These are phyloP conservation scores for Asterophora lycoperdoides DNA, from an alignment of 768 basidiomycete species.

Conservation along the genomic window DNA sequence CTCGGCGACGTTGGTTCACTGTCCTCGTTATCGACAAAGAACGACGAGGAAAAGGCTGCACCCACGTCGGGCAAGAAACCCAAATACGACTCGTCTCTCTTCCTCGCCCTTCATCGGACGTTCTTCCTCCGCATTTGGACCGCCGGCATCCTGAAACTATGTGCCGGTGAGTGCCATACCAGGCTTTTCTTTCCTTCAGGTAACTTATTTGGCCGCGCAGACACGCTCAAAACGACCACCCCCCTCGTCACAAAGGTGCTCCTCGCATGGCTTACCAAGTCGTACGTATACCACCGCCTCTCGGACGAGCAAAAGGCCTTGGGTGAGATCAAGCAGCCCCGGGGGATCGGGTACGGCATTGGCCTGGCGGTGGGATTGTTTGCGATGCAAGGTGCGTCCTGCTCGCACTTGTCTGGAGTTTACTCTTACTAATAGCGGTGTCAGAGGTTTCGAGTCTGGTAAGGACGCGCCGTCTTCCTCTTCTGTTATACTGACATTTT, in stretches of 20 bases:
- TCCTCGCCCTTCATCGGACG: constrained; percentile 31
- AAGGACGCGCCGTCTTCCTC: neutral
- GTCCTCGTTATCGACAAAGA: constrained; percentile 11
- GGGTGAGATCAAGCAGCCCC: constrained; percentile 28
- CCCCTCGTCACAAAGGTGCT: constrained; percentile 46
- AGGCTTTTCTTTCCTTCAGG: neutral
- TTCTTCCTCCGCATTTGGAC: constrained; percentile 35
- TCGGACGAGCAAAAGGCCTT: constrained; percentile 26
- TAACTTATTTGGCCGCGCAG: constrained; percentile 19
- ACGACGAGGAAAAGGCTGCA: neutral
- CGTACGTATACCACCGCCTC: constrained; percentile 34
- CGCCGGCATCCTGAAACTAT: constrained; percentile 34
- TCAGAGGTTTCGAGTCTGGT: constrained; percentile 33
- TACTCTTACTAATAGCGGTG: neutral
- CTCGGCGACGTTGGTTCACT: neutral
- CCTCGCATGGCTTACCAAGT: constrained; percentile 42
- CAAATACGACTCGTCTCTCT: constrained; percentile 31
- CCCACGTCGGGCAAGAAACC: neutral
- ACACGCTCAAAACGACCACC: constrained; percentile 42
- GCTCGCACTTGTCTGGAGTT: neutral
- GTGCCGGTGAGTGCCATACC: constrained; percentile 27
- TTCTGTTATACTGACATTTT: no score
- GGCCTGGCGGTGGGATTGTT: constrained; percentile 48
- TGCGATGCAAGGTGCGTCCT: constrained; percentile 43
- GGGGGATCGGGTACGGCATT: constrained; percentile 48